These are phyloP conservation scores for Zymoseptoria brevis DNA, from an alignment of 2,329 filamentous ascomycete genomes.

Conservation along the genomic window DNA sequence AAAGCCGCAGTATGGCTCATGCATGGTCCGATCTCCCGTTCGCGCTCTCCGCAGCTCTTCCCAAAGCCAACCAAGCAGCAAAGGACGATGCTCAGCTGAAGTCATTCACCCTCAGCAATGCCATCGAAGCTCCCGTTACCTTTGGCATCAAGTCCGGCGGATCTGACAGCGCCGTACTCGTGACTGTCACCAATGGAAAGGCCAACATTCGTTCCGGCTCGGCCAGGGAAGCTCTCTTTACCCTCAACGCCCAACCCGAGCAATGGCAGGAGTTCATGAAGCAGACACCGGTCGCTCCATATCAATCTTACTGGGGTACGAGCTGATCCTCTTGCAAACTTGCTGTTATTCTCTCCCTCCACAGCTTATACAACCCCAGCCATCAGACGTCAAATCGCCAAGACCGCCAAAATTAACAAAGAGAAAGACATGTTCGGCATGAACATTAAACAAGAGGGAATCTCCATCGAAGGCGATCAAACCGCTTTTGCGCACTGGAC, in stretches of 20 bases:
- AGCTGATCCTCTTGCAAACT: conserved; percentile 15
- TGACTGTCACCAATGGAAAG: conserved; percentile 26
- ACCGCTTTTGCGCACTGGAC: conserved; percentile 39
- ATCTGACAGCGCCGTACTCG: conserved; percentile 21
- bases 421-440: conserved; percentile 33
- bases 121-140: conserved; percentile 23
- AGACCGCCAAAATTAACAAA: conserved; percentile 9
- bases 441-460: conserved; percentile 43
- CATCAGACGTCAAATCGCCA: conserved; percentile 10
- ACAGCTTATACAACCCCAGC: conserved; percentile 1
- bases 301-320: conserved; percentile 40
- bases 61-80: conserved; percentile 23
- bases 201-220: conserved; percentile 20
- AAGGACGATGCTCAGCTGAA: conserved; percentile 23
- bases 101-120: conserved; percentile 26
- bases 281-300: conserved; percentile 35
- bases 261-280: conserved; percentile 43
- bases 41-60: conserved; percentile 17
- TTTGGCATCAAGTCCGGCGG: conserved; percentile 29
- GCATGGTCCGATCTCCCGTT: conserved; percentile 26
- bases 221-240: conserved; percentile 27
- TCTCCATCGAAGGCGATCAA: conserved; percentile 41
- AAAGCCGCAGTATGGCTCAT: conserved; percentile 18
- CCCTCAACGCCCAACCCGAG: conserved; percentile 36
- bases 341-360: neutral